phyloP scores from a whole-genome alignment of 352 stramenopile species.

The Globisporangium yorkense region DNA sequence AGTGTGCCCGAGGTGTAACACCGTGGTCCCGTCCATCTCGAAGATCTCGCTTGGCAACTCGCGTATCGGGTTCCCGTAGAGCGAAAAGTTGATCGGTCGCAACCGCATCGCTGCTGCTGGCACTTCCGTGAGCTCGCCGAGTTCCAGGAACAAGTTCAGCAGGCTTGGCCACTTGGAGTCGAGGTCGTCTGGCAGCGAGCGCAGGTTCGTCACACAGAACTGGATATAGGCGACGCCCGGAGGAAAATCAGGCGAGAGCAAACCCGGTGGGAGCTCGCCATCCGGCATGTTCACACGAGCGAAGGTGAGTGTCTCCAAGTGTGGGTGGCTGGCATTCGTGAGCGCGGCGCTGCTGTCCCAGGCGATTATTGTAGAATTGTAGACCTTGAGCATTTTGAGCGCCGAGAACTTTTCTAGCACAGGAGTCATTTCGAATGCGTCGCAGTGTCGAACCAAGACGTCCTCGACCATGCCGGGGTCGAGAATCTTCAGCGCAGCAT shows the following conservation, averaged over 20 bases:
- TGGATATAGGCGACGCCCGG: neutral
- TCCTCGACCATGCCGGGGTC: conserved; percentile 16
- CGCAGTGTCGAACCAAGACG: conserved; percentile 36
- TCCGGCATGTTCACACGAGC: neutral
- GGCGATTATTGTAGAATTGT: conserved; percentile 32
- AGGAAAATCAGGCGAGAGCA: neutral
- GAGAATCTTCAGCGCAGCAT: conserved; percentile 13
- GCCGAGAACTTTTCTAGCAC: conserved; percentile 21
- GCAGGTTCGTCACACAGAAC: neutral
- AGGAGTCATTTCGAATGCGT: conserved; percentile 20
- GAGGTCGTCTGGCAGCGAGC: neutral
- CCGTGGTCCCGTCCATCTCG: neutral
- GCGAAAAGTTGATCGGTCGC: neutral
- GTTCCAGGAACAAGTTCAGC: neutral
- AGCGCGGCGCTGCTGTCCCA: conserved; percentile 24
- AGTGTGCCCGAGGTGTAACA: neutral
- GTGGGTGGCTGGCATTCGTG: conserved; percentile 18
- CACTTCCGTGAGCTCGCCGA: neutral
- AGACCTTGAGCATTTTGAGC: conserved; percentile 33
- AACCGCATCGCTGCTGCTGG: neutral
- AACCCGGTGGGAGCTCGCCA: neutral
- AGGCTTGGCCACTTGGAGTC: neutral
- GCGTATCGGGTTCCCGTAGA: neutral
- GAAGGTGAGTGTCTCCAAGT: conserved; percentile 23
- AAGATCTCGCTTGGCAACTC: neutral